These are phyloP conservation scores for Ampelocalamus luodianensis DNA, from an alignment of 176 grass and related monocot genomes.

Conservation along the genomic window DNA sequence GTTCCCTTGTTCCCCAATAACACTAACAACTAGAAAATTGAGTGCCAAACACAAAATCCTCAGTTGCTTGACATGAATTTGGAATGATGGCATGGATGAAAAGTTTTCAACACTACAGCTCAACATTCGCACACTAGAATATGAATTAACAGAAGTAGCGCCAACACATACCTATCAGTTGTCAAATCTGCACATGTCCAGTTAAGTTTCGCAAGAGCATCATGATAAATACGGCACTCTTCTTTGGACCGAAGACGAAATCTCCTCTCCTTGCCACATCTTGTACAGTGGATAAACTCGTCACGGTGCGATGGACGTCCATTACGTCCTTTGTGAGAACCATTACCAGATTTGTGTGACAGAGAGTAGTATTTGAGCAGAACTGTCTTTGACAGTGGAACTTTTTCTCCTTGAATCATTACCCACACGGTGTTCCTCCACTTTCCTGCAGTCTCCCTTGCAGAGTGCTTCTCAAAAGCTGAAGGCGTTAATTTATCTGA, in stretches of 20 bases:
- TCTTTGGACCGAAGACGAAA: constrained; percentile 86
- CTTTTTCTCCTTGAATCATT: constrained; percentile 87
- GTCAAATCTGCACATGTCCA: constrained; percentile 81
- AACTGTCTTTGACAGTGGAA: constrained; percentile 76
- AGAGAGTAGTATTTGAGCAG: constrained; percentile 83
- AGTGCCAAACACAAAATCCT: not conserved
- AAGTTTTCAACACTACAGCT: not conserved
- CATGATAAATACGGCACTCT: constrained; percentile 92
- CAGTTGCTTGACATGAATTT: not conserved
- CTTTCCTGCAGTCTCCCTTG: constrained; percentile 82
- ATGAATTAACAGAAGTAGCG: not conserved
- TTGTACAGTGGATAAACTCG: constrained; percentile 76
- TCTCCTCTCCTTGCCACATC: constrained; percentile 83
- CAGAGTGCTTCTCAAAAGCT: constrained; percentile 98
- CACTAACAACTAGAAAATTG: not conserved
- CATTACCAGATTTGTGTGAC: constrained; percentile 62
- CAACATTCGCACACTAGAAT: not conserved
- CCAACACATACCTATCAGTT: constrained; percentile 69
- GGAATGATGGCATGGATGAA: not conserved
- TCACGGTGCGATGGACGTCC: constrained; percentile 79
- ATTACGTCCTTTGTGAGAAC: constrained; percentile 67
- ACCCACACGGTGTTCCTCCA: constrained; percentile 98
- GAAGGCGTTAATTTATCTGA: constrained; percentile 90
- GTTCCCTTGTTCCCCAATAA: not conserved
- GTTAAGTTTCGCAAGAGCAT: constrained; percentile 66